A percentile compares a stretch with the other conserved stretches of the same genome.
Evolutionary conservation across 495 filamentous ascomycete species (phyloP).

Genomic region (Talaromyces thailandensis): DNA sequence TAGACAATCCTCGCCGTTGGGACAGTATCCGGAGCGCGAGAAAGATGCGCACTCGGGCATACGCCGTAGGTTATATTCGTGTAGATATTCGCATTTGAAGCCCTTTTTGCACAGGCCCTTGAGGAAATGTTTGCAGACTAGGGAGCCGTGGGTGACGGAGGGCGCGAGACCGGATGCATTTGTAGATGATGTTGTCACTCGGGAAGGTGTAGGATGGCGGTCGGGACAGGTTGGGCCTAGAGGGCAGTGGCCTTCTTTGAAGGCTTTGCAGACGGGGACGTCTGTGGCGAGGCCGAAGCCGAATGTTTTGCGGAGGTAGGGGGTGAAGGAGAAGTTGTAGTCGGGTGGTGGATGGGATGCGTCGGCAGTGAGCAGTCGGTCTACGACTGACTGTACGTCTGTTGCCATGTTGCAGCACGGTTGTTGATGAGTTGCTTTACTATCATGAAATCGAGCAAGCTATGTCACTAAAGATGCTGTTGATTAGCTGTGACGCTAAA

Average conservation of each 20-base stretch:
- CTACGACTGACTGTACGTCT: constrained; percentile 25
- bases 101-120: constrained; percentile 97
- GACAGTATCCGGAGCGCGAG: constrained; percentile 81
- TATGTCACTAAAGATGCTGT: neutral
- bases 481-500: neutral
- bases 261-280: constrained; percentile 74
- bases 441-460: neutral
- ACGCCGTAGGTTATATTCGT: constrained; percentile 95
- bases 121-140: constrained; percentile 98
- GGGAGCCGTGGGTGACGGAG: constrained; percentile 45
- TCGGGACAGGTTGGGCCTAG: constrained; percentile 68
- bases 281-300: constrained; percentile 67
- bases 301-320: constrained; percentile 65
- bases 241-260: constrained; percentile 70
- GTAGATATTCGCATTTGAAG: constrained; percentile 87
- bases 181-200: constrained; percentile 35
- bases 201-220: constrained; percentile 41
- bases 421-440: neutral
- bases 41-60: constrained; percentile 97
- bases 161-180: constrained; percentile 47
- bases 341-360: constrained; percentile 38
- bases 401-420: constrained; percentile 22
- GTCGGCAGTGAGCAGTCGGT: constrained; percentile 28
- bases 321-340: constrained; percentile 65
- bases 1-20: constrained; percentile 92